Conservation (phyloP, 2,329 filamentous ascomycete species). For the Fusarium circinatum region DNA sequence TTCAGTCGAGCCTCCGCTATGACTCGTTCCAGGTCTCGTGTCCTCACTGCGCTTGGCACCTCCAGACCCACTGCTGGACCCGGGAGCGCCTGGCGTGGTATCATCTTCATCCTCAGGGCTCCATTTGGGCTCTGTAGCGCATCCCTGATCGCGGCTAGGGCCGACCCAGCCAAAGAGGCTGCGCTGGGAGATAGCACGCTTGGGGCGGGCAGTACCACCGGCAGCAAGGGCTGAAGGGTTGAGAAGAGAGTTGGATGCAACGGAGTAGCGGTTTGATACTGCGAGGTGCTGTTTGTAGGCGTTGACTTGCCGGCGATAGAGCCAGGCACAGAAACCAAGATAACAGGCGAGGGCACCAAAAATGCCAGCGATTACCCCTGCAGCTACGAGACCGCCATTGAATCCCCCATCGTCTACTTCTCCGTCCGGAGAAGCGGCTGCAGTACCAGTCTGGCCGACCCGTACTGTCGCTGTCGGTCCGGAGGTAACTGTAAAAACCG, state of each 20-base stretch:
- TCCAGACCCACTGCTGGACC: constrained; percentile 39
- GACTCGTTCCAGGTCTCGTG: constrained; percentile 41
- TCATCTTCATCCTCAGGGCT: constrained; percentile 39
- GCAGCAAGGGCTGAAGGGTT: constrained; percentile 25
- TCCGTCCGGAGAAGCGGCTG: not conserved
- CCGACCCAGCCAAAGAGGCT: constrained; percentile 49
- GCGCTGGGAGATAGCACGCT: constrained; percentile 31
- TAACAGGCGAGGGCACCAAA: constrained; percentile 71
- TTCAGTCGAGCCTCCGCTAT: constrained; percentile 58
- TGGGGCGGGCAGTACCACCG: constrained; percentile 1
- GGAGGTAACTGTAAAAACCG: constrained; percentile 74
- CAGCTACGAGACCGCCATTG: constrained; percentile 57
- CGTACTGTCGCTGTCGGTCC: constrained; percentile 59
- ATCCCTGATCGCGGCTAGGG: constrained; percentile 37
- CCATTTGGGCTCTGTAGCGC: constrained; percentile 47
- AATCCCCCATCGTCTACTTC: constrained; percentile 19
- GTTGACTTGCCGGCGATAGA: constrained; percentile 76
- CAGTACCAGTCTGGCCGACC: constrained; percentile 45
- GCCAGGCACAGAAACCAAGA: constrained; percentile 76
- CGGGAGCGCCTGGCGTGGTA: constrained; percentile 34
- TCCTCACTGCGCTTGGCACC: constrained; percentile 41
- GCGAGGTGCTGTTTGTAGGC: constrained; percentile 78
- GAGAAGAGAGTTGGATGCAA: constrained; percentile 54
- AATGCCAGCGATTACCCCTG: constrained; percentile 70
- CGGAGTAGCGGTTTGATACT: constrained; percentile 67